phyloP scores from a whole-genome alignment of 2,329 filamentous ascomycete species.

The Colletotrichum nymphaeae region DNA sequence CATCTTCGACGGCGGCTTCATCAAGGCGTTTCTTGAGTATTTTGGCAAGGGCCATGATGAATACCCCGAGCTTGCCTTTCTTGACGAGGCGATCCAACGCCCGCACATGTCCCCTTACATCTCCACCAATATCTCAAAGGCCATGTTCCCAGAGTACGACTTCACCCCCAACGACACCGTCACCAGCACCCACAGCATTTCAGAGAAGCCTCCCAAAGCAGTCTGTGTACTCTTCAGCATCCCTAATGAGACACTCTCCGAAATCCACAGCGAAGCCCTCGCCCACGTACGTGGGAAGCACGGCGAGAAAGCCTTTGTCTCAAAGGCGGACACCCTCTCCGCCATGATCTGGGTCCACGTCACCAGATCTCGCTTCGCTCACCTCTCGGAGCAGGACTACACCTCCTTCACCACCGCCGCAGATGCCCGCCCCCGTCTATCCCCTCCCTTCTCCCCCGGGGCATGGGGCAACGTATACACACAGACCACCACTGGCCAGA shows the following conservation, averaged over 20 bases:
- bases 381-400: neutral
- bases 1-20: conserved; percentile 40
- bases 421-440: conserved; percentile 6
- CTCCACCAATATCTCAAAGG: neutral
- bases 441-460: neutral
- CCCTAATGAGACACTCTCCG: neutral
- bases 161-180: neutral
- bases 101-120: neutral
- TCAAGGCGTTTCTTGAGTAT: conserved; percentile 22
- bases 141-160: conserved; percentile 7
- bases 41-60: neutral
- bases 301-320: conserved; percentile 3
- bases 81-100: neutral
- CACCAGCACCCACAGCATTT: neutral
- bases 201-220: neutral
- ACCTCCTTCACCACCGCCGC: conserved; percentile 15
- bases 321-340: conserved; percentile 3
- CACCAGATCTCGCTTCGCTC: conserved; percentile 4
- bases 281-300: neutral
- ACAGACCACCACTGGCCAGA: conserved; percentile 3
- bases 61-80: neutral
- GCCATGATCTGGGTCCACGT: conserved; percentile 22
- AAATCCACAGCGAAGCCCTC: neutral
- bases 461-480: conserved; percentile 26
- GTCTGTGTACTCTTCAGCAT: neutral